A percentile compares a stretch with the other conserved stretches of the same genome.
Evolutionary conservation across 1,284 basidiomycete species (phyloP).

Genomic region (Sanghuangporus weigelae): DNA sequence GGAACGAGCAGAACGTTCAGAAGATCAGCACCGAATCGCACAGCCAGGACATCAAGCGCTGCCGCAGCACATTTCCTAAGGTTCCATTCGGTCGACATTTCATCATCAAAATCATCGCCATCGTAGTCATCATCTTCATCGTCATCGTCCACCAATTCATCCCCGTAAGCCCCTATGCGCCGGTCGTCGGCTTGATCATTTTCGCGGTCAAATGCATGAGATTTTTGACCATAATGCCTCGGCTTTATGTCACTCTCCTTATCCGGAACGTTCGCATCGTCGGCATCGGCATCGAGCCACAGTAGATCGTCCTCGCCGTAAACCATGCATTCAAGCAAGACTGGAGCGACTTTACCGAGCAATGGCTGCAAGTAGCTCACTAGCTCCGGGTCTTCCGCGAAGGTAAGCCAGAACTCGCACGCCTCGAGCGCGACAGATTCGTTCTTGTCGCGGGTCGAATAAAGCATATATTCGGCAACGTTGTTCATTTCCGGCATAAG

Average conservation of each 20-base stretch:
- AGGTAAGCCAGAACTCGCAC: constrained; percentile 99
- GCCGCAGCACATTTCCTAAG: constrained; percentile 97
- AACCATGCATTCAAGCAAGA: constrained; percentile 94
- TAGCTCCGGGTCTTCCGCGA: constrained; percentile 91
- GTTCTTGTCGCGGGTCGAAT: constrained; percentile 95
- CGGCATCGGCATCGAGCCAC: constrained; percentile 90
- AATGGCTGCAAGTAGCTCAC: constrained; percentile 82
- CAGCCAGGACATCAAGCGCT: constrained; percentile 94
- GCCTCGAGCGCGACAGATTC: constrained; percentile 94
- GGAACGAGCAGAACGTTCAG: constrained; percentile 86
- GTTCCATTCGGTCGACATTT: constrained; percentile 99
- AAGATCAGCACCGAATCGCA: constrained; percentile 84
- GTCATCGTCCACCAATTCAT: constrained; percentile 69
- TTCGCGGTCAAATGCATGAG: constrained; percentile 81
- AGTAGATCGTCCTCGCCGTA: constrained; percentile 97
- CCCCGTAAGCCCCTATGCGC: constrained; percentile 61
- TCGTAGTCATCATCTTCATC: constrained; percentile 84
- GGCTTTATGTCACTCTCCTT: constrained; percentile 96
- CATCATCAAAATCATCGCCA: constrained; percentile 92
- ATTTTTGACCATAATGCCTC: constrained; percentile 81
- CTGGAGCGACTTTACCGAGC: constrained; percentile 85
- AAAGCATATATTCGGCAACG: constrained; percentile 98
- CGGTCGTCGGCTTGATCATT: constrained; percentile 34
- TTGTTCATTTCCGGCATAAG: constrained; percentile 94
- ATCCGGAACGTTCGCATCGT: constrained; percentile 88